These are phyloP conservation scores for Elasticomyces elasticus DNA, from an alignment of 495 filamentous ascomycete species.

Conservation along the genomic window DNA sequence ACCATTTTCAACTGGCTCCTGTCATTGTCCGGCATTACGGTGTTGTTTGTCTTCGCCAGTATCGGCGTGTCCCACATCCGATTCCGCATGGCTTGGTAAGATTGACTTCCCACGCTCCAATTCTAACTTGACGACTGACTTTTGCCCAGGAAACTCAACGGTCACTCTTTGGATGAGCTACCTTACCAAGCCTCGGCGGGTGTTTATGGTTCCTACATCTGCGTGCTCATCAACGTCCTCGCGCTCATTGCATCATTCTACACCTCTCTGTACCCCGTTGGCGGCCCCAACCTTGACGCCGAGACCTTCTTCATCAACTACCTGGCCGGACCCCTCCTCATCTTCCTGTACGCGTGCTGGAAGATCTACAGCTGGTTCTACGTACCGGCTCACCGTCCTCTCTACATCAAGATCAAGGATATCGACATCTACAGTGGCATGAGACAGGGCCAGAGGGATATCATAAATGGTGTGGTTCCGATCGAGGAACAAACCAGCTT, in stretches of 20 bases:
- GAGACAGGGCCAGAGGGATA: too few relatives aligned
- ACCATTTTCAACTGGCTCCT: conserved; percentile 54
- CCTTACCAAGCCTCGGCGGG: conserved; percentile 59
- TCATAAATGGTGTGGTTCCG: too few relatives aligned
- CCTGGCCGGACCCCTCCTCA: conserved; percentile 67
- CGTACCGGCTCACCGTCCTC: conserved; percentile 10
- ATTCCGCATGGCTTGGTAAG: conserved; percentile 54
- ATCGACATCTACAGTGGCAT: conserved; percentile 26
- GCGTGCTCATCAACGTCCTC: conserved; percentile 49
- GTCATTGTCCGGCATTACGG: conserved; percentile 54
- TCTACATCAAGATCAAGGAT: conserved; percentile 19
- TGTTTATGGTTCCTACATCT: conserved; percentile 56
- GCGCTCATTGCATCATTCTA: conserved; percentile 54
- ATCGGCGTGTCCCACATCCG: conserved; percentile 66
- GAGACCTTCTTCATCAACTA: conserved; percentile 66
- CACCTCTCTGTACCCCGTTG: conserved; percentile 29
- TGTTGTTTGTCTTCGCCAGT: conserved; percentile 62
- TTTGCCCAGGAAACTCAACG: conserved; percentile 40
- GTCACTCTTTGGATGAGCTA: conserved; percentile 56
- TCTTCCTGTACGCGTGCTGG: conserved; percentile 63
- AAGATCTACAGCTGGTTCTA: conserved; percentile 45
- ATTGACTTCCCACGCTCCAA: background rate
- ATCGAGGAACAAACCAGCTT: too few relatives aligned
- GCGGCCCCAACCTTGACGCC: conserved; percentile 30
- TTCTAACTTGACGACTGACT: background rate